Percentiles rank a stretch among this genome's conserved stretches.
These are phyloP conservation scores for Pichia sp. DNA, from an alignment of 1,139 yeast genomes.

Conservation along the genomic window DNA sequence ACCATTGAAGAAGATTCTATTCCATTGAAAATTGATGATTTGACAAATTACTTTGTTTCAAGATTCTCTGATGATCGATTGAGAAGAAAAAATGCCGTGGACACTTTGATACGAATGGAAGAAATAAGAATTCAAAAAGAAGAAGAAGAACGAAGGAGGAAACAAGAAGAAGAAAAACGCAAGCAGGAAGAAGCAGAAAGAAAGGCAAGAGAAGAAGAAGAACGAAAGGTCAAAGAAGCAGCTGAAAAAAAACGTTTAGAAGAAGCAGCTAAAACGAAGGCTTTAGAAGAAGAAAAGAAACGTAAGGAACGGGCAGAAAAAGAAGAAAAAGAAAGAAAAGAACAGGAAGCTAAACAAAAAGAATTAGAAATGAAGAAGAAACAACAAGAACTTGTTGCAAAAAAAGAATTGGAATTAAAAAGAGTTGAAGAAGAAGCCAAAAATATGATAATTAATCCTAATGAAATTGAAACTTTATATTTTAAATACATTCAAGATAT, in stretches of 20 bases:
- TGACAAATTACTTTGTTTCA: slow-evolving; percentile 1
- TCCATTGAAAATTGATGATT: background rate
- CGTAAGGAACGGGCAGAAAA: slow-evolving; percentile 21
- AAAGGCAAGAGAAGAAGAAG: slow-evolving; percentile 22
- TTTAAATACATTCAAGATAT: slow-evolving; percentile 51
- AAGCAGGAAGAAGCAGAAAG: slow-evolving; percentile 21
- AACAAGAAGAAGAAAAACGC: slow-evolving; percentile 17
- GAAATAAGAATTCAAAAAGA: slow-evolving; percentile 9
- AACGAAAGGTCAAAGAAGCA: slow-evolving; percentile 16
- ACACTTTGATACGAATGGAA: slow-evolving; percentile 7
- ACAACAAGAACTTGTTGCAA: slow-evolving; percentile 20
- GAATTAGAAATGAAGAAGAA: slow-evolving; percentile 21
- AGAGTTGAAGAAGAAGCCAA: slow-evolving; percentile 16
- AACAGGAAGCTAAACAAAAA: slow-evolving; percentile 23
- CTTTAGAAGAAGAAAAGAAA: slow-evolving; percentile 18
- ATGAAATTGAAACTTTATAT: slow-evolving; percentile 42
- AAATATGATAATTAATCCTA: slow-evolving; percentile 33
- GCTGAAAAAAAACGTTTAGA: slow-evolving; percentile 12
- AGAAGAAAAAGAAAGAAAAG: slow-evolving; percentile 18
- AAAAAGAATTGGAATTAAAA: slow-evolving; percentile 17
- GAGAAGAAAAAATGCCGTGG: slow-evolving; percentile 1
- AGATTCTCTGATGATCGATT: slow-evolving; percentile 1
- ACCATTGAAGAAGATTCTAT: background rate
- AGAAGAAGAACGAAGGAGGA: slow-evolving; percentile 17
- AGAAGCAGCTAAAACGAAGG: slow-evolving; percentile 16